Percentiles rank a stretch among this genome's conserved stretches.
Evolutionary conservation across 129 eudicot species (phyloP).

Genomic region (Smallanthus sonchifolius): DNA sequence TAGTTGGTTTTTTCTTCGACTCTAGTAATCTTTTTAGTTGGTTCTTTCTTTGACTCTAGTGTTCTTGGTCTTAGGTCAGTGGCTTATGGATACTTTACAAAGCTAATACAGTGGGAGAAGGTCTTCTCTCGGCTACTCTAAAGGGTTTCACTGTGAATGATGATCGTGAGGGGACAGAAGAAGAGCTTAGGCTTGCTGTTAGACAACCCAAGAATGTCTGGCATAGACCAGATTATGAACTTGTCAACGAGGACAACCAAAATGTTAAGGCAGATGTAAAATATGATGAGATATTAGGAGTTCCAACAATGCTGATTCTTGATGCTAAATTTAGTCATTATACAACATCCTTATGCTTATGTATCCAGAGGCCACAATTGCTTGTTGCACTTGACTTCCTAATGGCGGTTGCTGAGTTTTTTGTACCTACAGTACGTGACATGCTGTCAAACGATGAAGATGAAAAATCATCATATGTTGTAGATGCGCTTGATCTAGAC

Average conservation of each 20-base stretch:
- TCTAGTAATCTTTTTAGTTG: neutral
- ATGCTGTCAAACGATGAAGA: slow-evolving; percentile 65
- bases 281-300: slow-evolving; percentile 33
- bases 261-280: slow-evolving; percentile 19
- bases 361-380: slow-evolving; percentile 89
- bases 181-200: slow-evolving; percentile 84
- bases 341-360: slow-evolving; percentile 55
- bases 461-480: slow-evolving; percentile 42
- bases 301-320: slow-evolving; percentile 81
- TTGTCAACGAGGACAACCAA: slow-evolving; percentile 29
- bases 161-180: slow-evolving; percentile 89
- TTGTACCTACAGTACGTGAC: slow-evolving; percentile 81
- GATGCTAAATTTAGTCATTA: slow-evolving; percentile 66
- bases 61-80: slow-evolving; percentile 55
- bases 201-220: slow-evolving; percentile 56
- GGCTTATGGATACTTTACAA: slow-evolving; percentile 92
- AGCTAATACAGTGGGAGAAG: slow-evolving; percentile 69
- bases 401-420: slow-evolving; percentile 88
- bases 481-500: slow-evolving; percentile 70
- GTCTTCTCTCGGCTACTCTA: slow-evolving; percentile 75
- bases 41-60: neutral
- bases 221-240: slow-evolving; percentile 33
- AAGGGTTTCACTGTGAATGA: slow-evolving; percentile 80
- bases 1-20: neutral
- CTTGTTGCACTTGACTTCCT: slow-evolving; percentile 98